Conservation (phyloP, 1,284 basidiomycete species). For the Xanthoconium separans region DNA sequence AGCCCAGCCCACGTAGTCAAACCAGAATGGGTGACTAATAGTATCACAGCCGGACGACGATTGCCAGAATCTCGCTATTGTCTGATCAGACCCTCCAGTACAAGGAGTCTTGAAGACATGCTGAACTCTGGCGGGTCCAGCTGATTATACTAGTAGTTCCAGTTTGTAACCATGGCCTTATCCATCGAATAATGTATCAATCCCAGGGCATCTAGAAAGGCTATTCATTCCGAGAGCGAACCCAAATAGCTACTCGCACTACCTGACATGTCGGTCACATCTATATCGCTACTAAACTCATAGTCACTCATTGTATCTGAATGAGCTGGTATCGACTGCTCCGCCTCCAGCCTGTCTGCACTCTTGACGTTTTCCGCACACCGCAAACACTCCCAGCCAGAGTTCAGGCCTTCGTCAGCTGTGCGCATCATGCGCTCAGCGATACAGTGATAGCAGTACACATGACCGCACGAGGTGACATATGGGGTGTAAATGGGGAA, state of each 20-base stretch:
- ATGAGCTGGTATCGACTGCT: conserved; percentile 13
- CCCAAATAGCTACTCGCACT: conserved; percentile 33
- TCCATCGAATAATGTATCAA: conserved; percentile 13
- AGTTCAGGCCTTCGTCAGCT: conserved; percentile 60
- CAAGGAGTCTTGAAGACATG: conserved; percentile 29
- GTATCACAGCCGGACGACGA: conserved; percentile 54
- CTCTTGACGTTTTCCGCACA: conserved; percentile 62
- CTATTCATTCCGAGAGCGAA: conserved; percentile 27
- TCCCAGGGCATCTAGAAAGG: neutral
- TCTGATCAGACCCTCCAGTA: conserved; percentile 37
- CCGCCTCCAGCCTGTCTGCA: conserved; percentile 49
- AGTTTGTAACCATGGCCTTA: conserved; percentile 4
- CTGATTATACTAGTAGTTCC: neutral
- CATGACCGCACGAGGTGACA: conserved; percentile 73
- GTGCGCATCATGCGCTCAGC: conserved; percentile 75
- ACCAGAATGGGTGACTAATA: conserved; percentile 72
- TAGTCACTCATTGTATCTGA: conserved; percentile 47
- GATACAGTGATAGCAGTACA: conserved; percentile 88
- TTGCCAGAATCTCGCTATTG: conserved; percentile 56
- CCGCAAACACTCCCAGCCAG: conserved; percentile 79
- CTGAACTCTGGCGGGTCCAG: conserved; percentile 22
- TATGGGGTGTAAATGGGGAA: conserved; percentile 74
- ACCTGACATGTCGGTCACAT: conserved; percentile 31
- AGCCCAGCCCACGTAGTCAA: conserved; percentile 55
- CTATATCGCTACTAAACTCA: conserved; percentile 58